Evolutionary conservation across 148 eudicot species (phyloP), one percentile per base, ranked within the genome.

Genomic region (Oxyria digyna): DNA sequence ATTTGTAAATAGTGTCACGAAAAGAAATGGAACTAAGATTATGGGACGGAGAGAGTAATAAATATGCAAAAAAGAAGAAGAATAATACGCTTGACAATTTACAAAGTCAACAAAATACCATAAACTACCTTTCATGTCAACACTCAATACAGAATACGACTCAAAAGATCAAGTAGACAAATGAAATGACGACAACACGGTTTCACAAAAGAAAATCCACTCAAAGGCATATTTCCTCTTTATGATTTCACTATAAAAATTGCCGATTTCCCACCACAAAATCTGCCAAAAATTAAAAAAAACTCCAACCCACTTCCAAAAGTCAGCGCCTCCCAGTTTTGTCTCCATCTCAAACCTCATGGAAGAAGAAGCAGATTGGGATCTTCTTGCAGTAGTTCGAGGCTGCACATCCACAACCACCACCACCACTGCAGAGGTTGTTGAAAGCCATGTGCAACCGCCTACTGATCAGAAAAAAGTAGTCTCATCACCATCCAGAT

Each of bases 291-390:
- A n/a, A 35, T 35, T 35, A 15, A 45, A 43, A 43, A 3, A 43
- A 43, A 45, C 17, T 17, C 18, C 20, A 4, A 45, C 49, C 46
- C 18, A 45, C 6, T 0, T 45, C 49, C 49, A 45, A 45, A 45
- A 45, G 67, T 62, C 67, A 62, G 35, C 67, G 67, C 67, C 67
- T 55, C 21, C 38, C 14, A 11, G 8, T 27, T 33, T 12, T 62
- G 13, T 27, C 38, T 45, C 49, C 20, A 45, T 45, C 49, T 45
- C 49, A 45, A 45, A 17, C 45, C 48, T 20, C 49, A 45, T 45
- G 49, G 18, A 27, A 27, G 18, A 27, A 27, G 40, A 62, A 10
- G 67, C 67, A 14, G 38, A 62, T 29, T 62, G 38, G 67, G 67
- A 62, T 62, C 67, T 29, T 1, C 35, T 27, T 11, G 38, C 38